Evolutionary conservation across 192 early-diverging fungal genomes (phyloP), one percentile per base, ranked within the genome.

Genomic region (Chytriomyces sp.): DNA sequence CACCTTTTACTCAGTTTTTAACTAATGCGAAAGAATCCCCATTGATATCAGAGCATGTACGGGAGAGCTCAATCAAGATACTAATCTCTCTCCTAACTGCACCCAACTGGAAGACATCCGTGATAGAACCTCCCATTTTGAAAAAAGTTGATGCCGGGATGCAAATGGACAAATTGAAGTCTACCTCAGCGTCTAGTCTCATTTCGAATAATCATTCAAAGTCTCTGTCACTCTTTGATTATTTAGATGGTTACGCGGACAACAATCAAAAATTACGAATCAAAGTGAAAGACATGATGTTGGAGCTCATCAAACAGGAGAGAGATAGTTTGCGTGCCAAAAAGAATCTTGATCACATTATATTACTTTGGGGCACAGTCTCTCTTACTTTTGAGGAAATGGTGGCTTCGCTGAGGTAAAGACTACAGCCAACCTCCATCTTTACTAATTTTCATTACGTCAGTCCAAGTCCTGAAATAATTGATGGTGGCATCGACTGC

Each of bases 401-500:
- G 67, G 38, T 85, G 25, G 68, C 61, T 30, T 41, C 53, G 6
- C 33, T 54, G 54, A 74, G 60, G 80, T 84, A 53, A 49, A 41
- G 49, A 19, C 4, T 52, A 30, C 10, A 38, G 22, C 4, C 14
- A 54, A 32, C 39, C 12, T 10, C 22, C 60, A 77, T 39, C 30
- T 36, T 14, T 79, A 60, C 78, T 34, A 49, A 31, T 0, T 67
- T 73, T 34, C 74, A 38, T 10, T 53, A 10, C 17, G 8, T 22
- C 65, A 72, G 55, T 74, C 78, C n/a, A 28, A 44, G 12, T 63
- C 75, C 25, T 33, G 64, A 77, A 49, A 72, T 82, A 5, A 62
- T 83, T 34, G 85, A 89, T 56, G 89, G 91, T 49, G 81, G 88
- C 53, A 74, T 94, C n/a, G 74, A 79, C 57, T 64, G 79, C 3